Base-by-base conservation (phyloP, 495 filamentous ascomycete genomes). In the Penicillium mononematosum region DNA sequence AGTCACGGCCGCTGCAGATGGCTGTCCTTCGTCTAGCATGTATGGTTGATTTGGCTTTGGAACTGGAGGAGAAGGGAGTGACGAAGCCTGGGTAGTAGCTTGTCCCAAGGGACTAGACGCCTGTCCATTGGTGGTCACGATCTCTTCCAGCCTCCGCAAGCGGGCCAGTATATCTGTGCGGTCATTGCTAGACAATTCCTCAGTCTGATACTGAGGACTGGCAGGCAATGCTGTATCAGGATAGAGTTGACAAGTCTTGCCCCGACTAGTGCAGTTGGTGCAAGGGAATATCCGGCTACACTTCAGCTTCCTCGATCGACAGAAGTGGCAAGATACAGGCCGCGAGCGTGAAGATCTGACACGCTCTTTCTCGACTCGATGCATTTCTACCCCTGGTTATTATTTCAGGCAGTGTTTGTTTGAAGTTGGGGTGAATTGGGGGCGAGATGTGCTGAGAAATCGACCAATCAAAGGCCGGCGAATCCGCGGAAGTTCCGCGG, bases 231-330 rank as follows among this genome's bases (percentile, higher is more conserved):
- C 7, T 11, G 31, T 16, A n/a, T 55, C 20, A 16, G 46, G 32
- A 44, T 69, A 60, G 14, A 65, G 53, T 8, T 69, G 61, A 49
- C 77, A 78, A 27, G 56, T 27, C 14, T 77, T 65, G 0, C 65
- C 68, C 8, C 75, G 72, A 36, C 69, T 68, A 7, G 60, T 56
- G 51, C 76, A 80, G 45, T 79, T 78, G 2, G 67, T 62, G 53
- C 75, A 79, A 8, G 76, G 76, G 24, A 72, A 64, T 20, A 60
- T 50, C 27, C 74, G 70, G 56, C 75, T 73, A 56, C 78, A 79
- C 52, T 70, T 70, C 27, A 79, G 50, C 68, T 81, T 81, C 42
- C 78, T 73, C 47, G 69, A 70, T 43, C 78, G 77, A 57, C 76
- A 81, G 36, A 63, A 70, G 22, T 72, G 65, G 46, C 78, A 81